Base-by-base conservation (phyloP, 1,284 basidiomycete species). In the Microbotryomycetes sp. region DNA sequence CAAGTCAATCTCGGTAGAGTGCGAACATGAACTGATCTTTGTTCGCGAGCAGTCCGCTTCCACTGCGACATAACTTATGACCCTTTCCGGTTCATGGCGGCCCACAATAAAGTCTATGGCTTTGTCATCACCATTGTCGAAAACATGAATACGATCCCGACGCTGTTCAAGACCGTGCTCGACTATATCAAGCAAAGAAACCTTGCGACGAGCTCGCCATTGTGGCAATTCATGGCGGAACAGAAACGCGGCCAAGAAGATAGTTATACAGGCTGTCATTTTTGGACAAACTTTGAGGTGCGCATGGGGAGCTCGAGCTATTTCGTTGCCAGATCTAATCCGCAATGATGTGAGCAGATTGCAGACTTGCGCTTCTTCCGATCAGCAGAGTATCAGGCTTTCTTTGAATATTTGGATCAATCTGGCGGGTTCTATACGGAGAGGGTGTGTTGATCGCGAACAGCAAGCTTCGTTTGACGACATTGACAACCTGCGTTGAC, bases 91-190 rank as follows among this genome's bases (percentile, higher is more conserved):
- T 71, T 63, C 62, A 65, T 71, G 59, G 30, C 67, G 9, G 24
- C 56, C 5, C 47, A 65, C 49, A 28, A 56, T 56, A 71, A 71
- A 51, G 70, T 73, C 52, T 77, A 76, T 58, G 76, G 75, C 23
- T 77, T 76, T 47, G 71, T 73, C 13, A 73, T 76, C 47, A 69
- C 75, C 18, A 67, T 77, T 64, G 73, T 75, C 62, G 76, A 77
- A 56, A 73, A 73, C 49, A 55, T 62, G 3, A 72, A 70, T 41
- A 76, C 76, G 3, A 69, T 77, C 16, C 71, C 73, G 2, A 73
- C 73, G 6, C 72, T 77, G 16, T 76, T 74, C 70, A 26, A 67
- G 18, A 52, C 66, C 21, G 71, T 73, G 26, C 61, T 65, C n/a
- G 28, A 68, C 9, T 76, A 75, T 65, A 66, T 73, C 23, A 56